Evolutionary conservation across 768 basidiomycete species (phyloP), one percentile per base, ranked within the genome.

Genomic region (Pulveroboletus ravenelii): DNA sequence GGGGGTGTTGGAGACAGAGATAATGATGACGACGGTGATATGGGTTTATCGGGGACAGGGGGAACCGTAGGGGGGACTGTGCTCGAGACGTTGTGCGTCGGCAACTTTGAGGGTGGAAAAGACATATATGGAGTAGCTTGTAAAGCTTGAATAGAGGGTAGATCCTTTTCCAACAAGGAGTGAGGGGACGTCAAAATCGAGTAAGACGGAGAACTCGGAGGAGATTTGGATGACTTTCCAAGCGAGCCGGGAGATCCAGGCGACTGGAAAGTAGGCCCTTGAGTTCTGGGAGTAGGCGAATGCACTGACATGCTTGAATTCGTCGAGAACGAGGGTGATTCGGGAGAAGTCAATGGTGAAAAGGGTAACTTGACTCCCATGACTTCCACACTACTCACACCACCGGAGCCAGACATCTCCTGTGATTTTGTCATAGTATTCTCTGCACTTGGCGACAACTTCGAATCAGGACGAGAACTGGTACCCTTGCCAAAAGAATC

Each of bases 381-480:
- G 32, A 68, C 36, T 52, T 68, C 66, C 18, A 49, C 56, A 30
- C 43, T 47, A 32, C 53, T 47, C 29, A 49, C 57, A 34, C 51
- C 57, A 47, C 41, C 32, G 23, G 50, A 50, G 20, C 42, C 45
- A 20, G 53, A 49, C 10, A 25, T 46, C 44, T 68, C 67, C 12
- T 55, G 57, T 42, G 57, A 54, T 36, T 58, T 68, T 46, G 44
- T 40, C 3, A 31, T 39, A 13, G 30, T 15, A 45, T 48, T 64
- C 18, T 68, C 68, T 35, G 48, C 29, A 10, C 45, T 65, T 6
- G 68, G 66, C 5, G 68, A 65, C 36, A 70, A 55, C 50, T 70
- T 73, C n/a, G 74, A 75, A 41, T 73, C 73, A 13, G 72, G 68
- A 10, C 71, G 67, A 17, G 72, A 72, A 41, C 62, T 50, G 17